Evolutionary conservation across 768 basidiomycete species (phyloP), one percentile per base, ranked within the genome.

Genomic region (Phylloporus scabripes): DNA sequence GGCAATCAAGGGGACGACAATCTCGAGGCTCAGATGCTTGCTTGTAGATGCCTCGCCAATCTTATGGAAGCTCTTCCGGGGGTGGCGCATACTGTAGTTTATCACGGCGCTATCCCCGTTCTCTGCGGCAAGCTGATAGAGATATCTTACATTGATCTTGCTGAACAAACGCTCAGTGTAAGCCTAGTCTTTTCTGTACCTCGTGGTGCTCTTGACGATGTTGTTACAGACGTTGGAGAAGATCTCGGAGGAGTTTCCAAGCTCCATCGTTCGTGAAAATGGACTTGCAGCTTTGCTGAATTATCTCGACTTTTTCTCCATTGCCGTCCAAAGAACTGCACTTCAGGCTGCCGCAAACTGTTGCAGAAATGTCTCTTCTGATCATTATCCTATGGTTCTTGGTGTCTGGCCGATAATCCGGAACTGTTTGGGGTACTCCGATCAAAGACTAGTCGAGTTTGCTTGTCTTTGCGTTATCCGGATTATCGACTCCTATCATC

Each of bases 41-140:
- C 96, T 24, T 97, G 94, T 68, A 79, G 96, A 54, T 99, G 96
- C 65, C 75, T 99, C 45, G 95, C 94, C 42, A 98, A 99, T 66
- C 76, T 99, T 48, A 94, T 98, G 92, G 96, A 98, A 68, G 95
- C 93, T n/a, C 76, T 98, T 18, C 96, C 96, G 15, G 93, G 94
- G 21, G 87, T 92, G 36, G 92, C 92, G n/a, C 93, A 97, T 63
- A 93, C 92, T 39, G 85, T 99, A 58, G 95, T 98, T 33, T 91
- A 96, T 66, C 90, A 95, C 60, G 95, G 95, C n/a, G 96, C 95
- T 15, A 94, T 99, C 50, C 93, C 93, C 15, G 92, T 95, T 28
- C 78, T 99, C 41, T 98, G 95, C 79, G 88, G 88, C 79, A 98
- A 99, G 68, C 72, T 99, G 52, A 83, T 92, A 65, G 92, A 96